Evolutionary conservation across 495 filamentous ascomycete genomes (phyloP).

Genomic region (Annulohypoxylon moriforme): DNA sequence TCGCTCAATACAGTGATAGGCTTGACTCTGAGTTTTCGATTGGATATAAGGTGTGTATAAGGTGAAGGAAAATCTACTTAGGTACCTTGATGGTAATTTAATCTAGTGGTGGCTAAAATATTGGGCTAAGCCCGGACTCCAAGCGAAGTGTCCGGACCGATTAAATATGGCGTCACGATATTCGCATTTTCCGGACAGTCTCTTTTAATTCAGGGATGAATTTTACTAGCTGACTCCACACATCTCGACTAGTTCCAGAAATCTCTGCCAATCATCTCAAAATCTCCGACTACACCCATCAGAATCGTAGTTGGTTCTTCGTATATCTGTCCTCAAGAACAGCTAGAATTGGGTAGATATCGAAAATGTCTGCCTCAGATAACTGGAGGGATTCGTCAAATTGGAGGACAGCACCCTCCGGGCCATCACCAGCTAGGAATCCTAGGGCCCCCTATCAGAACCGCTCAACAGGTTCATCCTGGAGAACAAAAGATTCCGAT

Average conservation of each 20-base stretch:
- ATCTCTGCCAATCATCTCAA: conserved; percentile 18
- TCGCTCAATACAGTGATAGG: not conserved
- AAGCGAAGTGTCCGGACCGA: not conserved
- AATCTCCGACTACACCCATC: not conserved
- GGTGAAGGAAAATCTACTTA: not conserved
- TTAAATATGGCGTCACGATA: not conserved
- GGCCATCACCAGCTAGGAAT: not conserved
- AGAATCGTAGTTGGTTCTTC: not conserved
- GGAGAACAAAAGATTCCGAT: conserved; percentile 14
- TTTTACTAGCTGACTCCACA: conserved; percentile 24
- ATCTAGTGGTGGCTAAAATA: conserved; percentile 22
- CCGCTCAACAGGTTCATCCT: not conserved
- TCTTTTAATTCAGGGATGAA: not conserved
- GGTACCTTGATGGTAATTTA: conserved; percentile 1
- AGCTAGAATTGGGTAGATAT: not conserved
- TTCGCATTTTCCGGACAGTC: conserved; percentile 10
- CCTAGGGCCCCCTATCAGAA: not conserved
- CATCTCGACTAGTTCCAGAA: conserved; percentile 15
- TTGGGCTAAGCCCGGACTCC: conserved; percentile 18
- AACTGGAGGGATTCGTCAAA: conserved; percentile 23
- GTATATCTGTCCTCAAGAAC: not conserved
- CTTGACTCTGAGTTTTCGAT: not conserved
- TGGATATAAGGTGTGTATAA: not conserved
- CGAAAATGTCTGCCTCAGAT: conserved; percentile 13
- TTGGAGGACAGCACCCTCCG: conserved; percentile 18